These are phyloP conservation scores for Plasmopara viticola DNA, from an alignment of 352 stramenopile genomes.

Conservation along the genomic window DNA sequence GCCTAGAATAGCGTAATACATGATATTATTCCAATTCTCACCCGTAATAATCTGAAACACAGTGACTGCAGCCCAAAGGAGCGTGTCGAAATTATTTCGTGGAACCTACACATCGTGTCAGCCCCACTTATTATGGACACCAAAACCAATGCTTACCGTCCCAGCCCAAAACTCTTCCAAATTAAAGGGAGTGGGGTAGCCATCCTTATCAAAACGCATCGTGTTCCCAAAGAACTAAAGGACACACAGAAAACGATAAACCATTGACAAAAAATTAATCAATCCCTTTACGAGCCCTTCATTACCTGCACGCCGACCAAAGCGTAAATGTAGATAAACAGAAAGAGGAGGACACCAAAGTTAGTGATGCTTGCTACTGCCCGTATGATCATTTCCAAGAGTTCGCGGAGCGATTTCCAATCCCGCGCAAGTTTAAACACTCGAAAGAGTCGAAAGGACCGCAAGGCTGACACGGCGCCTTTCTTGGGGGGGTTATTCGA, in stretches of 20 bases:
- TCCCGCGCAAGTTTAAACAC: slow-evolving; percentile 93
- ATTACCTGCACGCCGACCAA: slow-evolving; percentile 83
- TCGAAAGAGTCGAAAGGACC: slow-evolving; percentile 87
- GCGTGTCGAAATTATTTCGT: slow-evolving; percentile 85
- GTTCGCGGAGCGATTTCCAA: slow-evolving; percentile 88
- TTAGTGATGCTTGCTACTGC: slow-evolving; percentile 92
- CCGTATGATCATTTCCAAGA: slow-evolving; percentile 86
- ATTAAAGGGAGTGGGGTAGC: slow-evolving; percentile 38
- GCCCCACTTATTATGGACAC: neutral
- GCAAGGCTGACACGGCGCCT: slow-evolving; percentile 72
- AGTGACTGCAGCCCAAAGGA: slow-evolving; percentile 73
- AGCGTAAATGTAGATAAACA: slow-evolving; percentile 95
- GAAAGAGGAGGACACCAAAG: slow-evolving; percentile 90
- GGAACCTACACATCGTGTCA: slow-evolving; percentile 32
- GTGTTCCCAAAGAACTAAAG: slow-evolving; percentile 91
- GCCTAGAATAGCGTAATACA: slow-evolving; percentile 90
- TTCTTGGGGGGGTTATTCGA: slow-evolving; percentile 44
- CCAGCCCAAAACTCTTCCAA: slow-evolving; percentile 5
- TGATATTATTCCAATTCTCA: slow-evolving; percentile 93
- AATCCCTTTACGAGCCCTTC: neutral
- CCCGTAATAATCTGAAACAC: slow-evolving; percentile 93
- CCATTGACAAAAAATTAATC: neutral
- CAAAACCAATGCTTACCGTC: neutral
- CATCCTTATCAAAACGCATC: slow-evolving; percentile 87
- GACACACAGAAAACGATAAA: neutral